These are phyloP conservation scores for Plantago elongata DNA, from an alignment of 257 asterid genomes.

Conservation along the genomic window DNA sequence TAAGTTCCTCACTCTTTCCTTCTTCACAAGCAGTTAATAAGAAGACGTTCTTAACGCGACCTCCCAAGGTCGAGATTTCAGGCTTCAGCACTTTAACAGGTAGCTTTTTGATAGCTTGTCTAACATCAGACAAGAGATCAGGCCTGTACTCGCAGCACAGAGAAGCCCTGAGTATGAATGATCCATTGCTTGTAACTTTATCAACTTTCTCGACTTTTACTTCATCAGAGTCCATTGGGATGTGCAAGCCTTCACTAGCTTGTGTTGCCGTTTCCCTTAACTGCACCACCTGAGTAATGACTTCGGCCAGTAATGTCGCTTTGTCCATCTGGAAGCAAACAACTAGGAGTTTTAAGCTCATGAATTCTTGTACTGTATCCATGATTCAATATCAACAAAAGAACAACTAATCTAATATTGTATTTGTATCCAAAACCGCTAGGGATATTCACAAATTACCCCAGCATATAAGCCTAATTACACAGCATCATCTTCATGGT, in stretches of 20 bases:
- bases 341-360: neutral
- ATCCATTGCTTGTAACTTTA: conserved; percentile 30
- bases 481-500: too few relatives aligned
- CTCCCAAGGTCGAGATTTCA: conserved; percentile 64
- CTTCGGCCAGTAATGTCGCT: conserved; percentile 77
- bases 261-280: conserved; percentile 43
- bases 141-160: conserved; percentile 72
- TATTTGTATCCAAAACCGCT: too few relatives aligned
- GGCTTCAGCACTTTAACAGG: conserved; percentile 38
- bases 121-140: conserved; percentile 48
- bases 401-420: too few relatives aligned
- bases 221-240: conserved; percentile 77
- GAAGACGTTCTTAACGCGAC: conserved; percentile 54
- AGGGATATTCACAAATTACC: too few relatives aligned
- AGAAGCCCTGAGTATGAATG: conserved; percentile 45
- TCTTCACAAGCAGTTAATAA: conserved; percentile 27
- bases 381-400: too few relatives aligned
- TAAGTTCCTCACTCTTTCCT: conserved; percentile 14
- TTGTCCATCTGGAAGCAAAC: conserved; percentile 63
- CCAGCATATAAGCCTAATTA: too few relatives aligned
- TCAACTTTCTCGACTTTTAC: conserved; percentile 47
- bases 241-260: conserved; percentile 46
- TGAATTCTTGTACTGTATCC: too few relatives aligned
- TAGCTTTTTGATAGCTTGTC: conserved; percentile 35
- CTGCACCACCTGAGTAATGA: conserved; percentile 56